phyloP scores from a whole-genome alignment of 441 rosid species.

The Isatis lusitanica region DNA sequence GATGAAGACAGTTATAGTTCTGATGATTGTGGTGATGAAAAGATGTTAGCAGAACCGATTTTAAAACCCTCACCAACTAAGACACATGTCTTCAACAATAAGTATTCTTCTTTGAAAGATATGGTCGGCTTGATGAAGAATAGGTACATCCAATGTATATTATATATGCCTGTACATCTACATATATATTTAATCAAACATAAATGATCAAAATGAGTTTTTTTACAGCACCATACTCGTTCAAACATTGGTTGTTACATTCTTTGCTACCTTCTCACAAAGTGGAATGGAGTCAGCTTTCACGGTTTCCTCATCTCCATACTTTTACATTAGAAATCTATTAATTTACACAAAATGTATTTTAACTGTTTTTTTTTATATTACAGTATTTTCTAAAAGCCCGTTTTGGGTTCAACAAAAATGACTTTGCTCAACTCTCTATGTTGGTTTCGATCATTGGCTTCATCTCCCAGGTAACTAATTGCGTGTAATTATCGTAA shows the following conservation, averaged over 20 bases:
- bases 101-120: slow-evolving; percentile 36
- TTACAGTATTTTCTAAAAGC: slow-evolving; percentile 81
- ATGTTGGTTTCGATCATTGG: slow-evolving; percentile 46
- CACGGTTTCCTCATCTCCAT: slow-evolving; percentile 43
- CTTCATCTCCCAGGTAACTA: slow-evolving; percentile 61
- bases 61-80: slow-evolving; percentile 35
- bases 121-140: slow-evolving; percentile 50
- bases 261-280: slow-evolving; percentile 57
- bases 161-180: background rate
- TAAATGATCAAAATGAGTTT: background rate
- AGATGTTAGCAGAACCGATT: slow-evolving; percentile 46
- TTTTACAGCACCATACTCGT: slow-evolving; percentile 56
- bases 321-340: background rate
- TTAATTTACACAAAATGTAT: background rate
- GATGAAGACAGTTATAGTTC: background rate
- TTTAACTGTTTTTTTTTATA: background rate
- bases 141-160: slow-evolving; percentile 41
- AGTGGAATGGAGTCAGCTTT: slow-evolving; percentile 58
- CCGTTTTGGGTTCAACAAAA: slow-evolving; percentile 74
- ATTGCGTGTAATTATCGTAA: background rate
- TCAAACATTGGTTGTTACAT: slow-evolving; percentile 67
- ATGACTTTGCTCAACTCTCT: slow-evolving; percentile 69
- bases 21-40: background rate
- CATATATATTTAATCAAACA: background rate
- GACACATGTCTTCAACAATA: slow-evolving; percentile 23